Conservation (phyloP, 768 basidiomycete genomes). For the Boletus rex-veris region DNA sequence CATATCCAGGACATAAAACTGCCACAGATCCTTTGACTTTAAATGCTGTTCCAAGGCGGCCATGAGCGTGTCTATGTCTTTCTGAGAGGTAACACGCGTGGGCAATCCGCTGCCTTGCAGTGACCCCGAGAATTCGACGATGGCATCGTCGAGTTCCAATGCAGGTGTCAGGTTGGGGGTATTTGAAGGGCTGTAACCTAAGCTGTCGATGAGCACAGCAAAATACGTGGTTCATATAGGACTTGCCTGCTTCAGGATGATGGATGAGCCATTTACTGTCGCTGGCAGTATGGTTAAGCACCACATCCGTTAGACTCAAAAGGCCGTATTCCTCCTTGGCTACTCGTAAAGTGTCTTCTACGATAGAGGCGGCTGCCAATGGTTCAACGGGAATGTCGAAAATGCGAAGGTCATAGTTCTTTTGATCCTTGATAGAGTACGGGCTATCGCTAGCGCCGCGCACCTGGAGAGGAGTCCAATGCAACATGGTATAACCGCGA, state of each 20-base stretch:
- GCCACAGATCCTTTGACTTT: slow-evolving; percentile 76
- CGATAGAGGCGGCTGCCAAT: slow-evolving; percentile 51
- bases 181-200: slow-evolving; percentile 88
- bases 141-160: slow-evolving; percentile 83
- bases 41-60: slow-evolving; percentile 58
- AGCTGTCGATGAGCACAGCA: slow-evolving; percentile 1
- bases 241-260: slow-evolving; percentile 91
- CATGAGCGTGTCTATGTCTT: slow-evolving; percentile 69
- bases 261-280: slow-evolving; percentile 88
- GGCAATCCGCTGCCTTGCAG: slow-evolving; percentile 70
- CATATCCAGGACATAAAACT: slow-evolving; percentile 89
- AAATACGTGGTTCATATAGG: not conserved
- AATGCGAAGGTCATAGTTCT: slow-evolving; percentile 74
- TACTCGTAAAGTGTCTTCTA: slow-evolving; percentile 61
- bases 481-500: slow-evolving; percentile 97
- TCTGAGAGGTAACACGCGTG: slow-evolving; percentile 54
- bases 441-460: slow-evolving; percentile 88
- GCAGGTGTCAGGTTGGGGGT: slow-evolving; percentile 92
- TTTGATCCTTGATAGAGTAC: slow-evolving; percentile 89
- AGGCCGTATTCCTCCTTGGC: slow-evolving; percentile 87
- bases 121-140: slow-evolving; percentile 73
- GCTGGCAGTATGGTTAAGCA: slow-evolving; percentile 95
- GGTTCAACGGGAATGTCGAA: slow-evolving; percentile 45
- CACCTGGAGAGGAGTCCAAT: slow-evolving; percentile 93
- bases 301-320: slow-evolving; percentile 89